Conservation (phyloP, 768 basidiomycete species). For the Rhizopogon roseolus region DNA sequence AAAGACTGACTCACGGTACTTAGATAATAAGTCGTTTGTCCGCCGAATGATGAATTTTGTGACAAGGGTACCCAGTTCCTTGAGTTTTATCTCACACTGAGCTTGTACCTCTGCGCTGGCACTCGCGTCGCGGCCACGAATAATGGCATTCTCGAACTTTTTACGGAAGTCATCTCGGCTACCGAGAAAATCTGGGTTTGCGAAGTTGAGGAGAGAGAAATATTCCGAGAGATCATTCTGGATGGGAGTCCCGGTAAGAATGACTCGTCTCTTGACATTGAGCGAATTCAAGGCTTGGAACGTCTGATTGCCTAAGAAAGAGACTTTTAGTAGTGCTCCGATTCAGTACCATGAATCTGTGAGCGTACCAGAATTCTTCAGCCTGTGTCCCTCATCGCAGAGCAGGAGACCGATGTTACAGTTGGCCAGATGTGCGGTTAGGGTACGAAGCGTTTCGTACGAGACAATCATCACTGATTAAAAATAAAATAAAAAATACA, state of each 20-base stretch:
- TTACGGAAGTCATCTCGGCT: constrained; percentile 88
- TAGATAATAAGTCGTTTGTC: constrained; percentile 91
- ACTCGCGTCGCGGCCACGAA: constrained; percentile 85
- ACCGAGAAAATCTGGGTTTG: constrained; percentile 87
- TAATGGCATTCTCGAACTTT: constrained; percentile 90
- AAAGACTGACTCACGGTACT: constrained; percentile 66
- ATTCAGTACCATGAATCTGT: neutral
- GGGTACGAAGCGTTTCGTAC: constrained; percentile 88
- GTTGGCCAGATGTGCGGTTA: constrained; percentile 69
- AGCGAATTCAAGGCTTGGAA: constrained; percentile 80
- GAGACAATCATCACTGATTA: constrained; percentile 97
- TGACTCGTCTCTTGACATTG: constrained; percentile 86
- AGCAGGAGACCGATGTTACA: constrained; percentile 89
- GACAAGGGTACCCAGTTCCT: constrained; percentile 82
- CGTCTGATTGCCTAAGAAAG: constrained; percentile 68
- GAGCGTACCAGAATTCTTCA: constrained; percentile 86
- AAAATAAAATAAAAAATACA: neutral
- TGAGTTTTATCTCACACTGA: constrained; percentile 84
- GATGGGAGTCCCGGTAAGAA: constrained; percentile 91
- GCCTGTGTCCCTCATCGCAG: constrained; percentile 93
- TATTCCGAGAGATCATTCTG: constrained; percentile 95
- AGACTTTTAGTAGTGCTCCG: constrained; percentile 4
- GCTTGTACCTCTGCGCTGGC: constrained; percentile 76
- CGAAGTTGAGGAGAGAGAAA: constrained; percentile 89
- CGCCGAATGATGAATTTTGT: constrained; percentile 93